These are phyloP conservation scores for Astrothelium macrocarpum DNA, from an alignment of 495 filamentous ascomycete species.

Conservation along the genomic window DNA sequence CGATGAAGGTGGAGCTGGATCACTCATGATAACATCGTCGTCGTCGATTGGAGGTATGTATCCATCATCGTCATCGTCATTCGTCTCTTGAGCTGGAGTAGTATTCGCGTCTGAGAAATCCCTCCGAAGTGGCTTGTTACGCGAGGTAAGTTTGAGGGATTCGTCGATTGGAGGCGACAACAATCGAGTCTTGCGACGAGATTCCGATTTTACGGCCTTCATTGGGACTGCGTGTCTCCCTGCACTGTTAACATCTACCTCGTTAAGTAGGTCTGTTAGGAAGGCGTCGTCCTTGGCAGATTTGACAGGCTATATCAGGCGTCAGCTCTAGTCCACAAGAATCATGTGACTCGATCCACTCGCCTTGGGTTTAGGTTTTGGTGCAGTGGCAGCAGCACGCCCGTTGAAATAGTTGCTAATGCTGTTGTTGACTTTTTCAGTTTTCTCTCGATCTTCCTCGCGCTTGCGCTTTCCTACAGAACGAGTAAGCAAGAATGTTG, in stretches of 20 bases:
- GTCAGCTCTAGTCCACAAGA: conserved; percentile 9
- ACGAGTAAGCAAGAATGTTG: not conserved
- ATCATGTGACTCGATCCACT: conserved; percentile 9
- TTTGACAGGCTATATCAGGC: conserved; percentile 33
- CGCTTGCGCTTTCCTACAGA: conserved; percentile 74
- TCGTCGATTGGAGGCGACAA: conserved; percentile 62
- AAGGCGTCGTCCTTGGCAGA: conserved; percentile 84
- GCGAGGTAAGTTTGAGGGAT: conserved; percentile 35
- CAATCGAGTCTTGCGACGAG: conserved; percentile 66
- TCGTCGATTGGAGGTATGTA: conserved; percentile 43
- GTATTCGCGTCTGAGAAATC: conserved; percentile 30
- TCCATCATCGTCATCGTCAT: conserved; percentile 52
- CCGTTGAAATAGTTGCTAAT: conserved; percentile 91
- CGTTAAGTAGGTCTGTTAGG: conserved; percentile 70
- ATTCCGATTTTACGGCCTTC: conserved; percentile 59
- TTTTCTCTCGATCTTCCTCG: conserved; percentile 78
- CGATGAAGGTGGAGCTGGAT: conserved; percentile 70
- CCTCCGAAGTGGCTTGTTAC: conserved; percentile 35
- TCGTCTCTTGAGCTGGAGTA: conserved; percentile 32
- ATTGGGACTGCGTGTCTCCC: conserved; percentile 44
- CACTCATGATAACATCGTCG: conserved; percentile 70
- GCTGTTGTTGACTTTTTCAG: conserved; percentile 77
- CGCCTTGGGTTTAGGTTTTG: conserved; percentile 64
- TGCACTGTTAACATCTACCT: conserved; percentile 78
- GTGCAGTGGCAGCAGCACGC: conserved; percentile 52